Percentiles rank a stretch among this genome's conserved stretches.
Evolutionary conservation across 768 basidiomycete genomes (phyloP).

Genomic region (Termitomyces sp.): DNA sequence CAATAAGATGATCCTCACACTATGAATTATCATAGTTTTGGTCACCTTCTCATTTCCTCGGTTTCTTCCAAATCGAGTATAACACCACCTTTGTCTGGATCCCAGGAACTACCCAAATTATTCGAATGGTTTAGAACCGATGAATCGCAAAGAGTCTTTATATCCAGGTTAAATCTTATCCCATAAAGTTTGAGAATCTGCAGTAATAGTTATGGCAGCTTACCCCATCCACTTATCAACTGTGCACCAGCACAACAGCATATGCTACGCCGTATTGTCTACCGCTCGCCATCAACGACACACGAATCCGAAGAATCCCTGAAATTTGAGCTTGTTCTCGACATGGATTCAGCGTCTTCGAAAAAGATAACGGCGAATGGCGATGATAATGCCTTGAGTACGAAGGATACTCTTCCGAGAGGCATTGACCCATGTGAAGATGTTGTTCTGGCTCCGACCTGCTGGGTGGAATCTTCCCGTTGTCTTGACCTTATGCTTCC

Average conservation of each 20-base stretch:
- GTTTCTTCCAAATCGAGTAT: constrained; percentile 30
- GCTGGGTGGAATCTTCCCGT: constrained; percentile 29
- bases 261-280: constrained; percentile 42
- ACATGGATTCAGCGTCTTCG: not conserved
- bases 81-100: constrained; percentile 41
- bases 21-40: constrained; percentile 36
- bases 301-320: constrained; percentile 17
- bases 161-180: constrained; percentile 37
- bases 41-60: constrained; percentile 50
- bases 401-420: not conserved
- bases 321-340: constrained; percentile 34
- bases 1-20: not conserved
- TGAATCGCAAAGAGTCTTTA: constrained; percentile 32
- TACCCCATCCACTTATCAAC: constrained; percentile 29
- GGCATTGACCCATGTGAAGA: not conserved
- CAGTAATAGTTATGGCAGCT: constrained; percentile 20
- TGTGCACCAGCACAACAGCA: constrained; percentile 23
- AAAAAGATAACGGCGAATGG: not conserved
- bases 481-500: constrained; percentile 49
- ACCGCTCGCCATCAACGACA: constrained; percentile 27
- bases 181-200: not conserved
- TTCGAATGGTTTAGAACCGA: constrained; percentile 37
- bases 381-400: not conserved
- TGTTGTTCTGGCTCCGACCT: constrained; percentile 16
- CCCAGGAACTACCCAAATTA: constrained; percentile 32